Conservation (phyloP, 208 protist genomes). For the Acanthamoeba royreba region DNA sequence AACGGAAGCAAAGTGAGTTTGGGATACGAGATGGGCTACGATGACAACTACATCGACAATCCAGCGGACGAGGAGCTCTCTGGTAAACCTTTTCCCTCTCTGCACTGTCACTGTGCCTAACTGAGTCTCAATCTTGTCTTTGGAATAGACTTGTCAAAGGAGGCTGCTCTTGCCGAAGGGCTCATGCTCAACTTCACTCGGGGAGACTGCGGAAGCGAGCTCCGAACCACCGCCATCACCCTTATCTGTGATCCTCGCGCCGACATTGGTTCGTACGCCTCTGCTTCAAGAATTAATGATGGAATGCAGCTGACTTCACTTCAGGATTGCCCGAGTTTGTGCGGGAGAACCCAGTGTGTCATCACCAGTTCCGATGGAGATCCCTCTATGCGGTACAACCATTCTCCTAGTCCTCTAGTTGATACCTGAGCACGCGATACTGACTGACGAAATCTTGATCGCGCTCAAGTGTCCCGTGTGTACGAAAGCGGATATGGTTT, state of each 20-base stretch:
- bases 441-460: too few species aligned
- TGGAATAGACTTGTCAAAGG: not conserved
- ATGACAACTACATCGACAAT: not conserved
- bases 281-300: not conserved
- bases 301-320: too few species aligned
- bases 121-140: too few species aligned
- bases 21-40: not conserved
- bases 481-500: conserved; percentile 4
- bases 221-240: not conserved
- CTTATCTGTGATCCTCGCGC: not conserved
- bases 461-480: conserved; percentile 39
- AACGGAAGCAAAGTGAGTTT: not conserved
- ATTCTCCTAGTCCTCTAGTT: too few species aligned
- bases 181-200: not conserved
- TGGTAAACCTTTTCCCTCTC: not conserved
- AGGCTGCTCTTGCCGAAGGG: not conserved
- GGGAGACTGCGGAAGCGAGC: not conserved
- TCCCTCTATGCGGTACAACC: conserved; percentile 25
- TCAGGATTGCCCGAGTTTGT: conserved; percentile 13
- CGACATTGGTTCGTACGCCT: not conserved
- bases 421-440: too few species aligned
- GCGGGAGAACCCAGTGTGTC: not conserved
- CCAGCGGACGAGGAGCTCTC: not conserved
- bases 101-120: too few species aligned
- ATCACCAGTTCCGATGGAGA: conserved; percentile 12